A percentile compares a stretch with the other conserved stretches of the same genome.
phyloP scores from a whole-genome alignment of 371 early-diverging fungal genomes.

The Mortierella sp. region DNA sequence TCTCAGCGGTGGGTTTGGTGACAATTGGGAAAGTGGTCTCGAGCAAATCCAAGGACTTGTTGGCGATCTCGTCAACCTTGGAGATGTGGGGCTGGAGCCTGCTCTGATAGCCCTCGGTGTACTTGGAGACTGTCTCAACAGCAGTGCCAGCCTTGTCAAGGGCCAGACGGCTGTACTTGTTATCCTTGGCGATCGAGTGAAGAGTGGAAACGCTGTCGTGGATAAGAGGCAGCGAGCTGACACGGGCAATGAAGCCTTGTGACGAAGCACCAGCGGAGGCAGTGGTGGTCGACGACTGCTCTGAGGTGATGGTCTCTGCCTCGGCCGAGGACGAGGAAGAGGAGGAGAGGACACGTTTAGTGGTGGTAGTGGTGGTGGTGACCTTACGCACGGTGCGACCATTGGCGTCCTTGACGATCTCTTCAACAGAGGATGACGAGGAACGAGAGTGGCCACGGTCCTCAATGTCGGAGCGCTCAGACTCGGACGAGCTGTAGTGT shows the following conservation, averaged over 20 bases:
- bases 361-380: conserved; percentile 37
- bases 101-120: conserved; percentile 59
- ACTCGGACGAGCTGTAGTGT: neutral
- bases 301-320: neutral
- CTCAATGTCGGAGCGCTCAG: conserved; percentile 9
- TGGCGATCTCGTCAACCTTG: conserved; percentile 69
- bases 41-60: conserved; percentile 70
- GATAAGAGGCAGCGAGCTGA: conserved; percentile 71
- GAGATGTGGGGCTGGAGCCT: conserved; percentile 63
- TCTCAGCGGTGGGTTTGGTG: conserved; percentile 68
- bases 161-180: conserved; percentile 66
- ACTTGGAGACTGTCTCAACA: conserved; percentile 54
- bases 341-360: conserved; percentile 14
- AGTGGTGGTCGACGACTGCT: conserved; percentile 2
- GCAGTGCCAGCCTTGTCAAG: conserved; percentile 59
- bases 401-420: conserved; percentile 34
- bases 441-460: conserved; percentile 5
- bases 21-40: conserved; percentile 73
- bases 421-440: conserved; percentile 19
- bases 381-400: conserved; percentile 20
- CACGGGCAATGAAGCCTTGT: conserved; percentile 59
- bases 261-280: conserved; percentile 2
- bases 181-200: conserved; percentile 64
- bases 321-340: conserved; percentile 1
- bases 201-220: conserved; percentile 64